These are phyloP conservation scores for Jaenimonas drosophilae DNA, from an alignment of 208 protist species.

Conservation along the genomic window DNA sequence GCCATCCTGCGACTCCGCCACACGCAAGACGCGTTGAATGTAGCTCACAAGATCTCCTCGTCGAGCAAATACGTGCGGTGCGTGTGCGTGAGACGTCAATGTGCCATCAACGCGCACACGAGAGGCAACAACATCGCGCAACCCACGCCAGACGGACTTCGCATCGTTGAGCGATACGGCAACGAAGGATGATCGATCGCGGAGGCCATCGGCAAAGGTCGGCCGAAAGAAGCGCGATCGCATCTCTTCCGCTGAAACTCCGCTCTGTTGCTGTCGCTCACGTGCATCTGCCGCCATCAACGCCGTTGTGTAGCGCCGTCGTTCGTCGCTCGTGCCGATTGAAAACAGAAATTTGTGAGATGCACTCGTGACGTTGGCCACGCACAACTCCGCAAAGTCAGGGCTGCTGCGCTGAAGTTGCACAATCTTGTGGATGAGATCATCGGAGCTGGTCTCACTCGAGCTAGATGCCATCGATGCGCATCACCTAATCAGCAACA, in stretches of 20 bases:
- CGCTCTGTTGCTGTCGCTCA: not conserved
- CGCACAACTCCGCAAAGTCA: slow-evolving; percentile 34
- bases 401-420: slow-evolving; percentile 23
- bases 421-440: slow-evolving; percentile 14
- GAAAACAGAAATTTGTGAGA: slow-evolving; percentile 26
- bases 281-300: slow-evolving; percentile 4
- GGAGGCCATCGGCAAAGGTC: not conserved
- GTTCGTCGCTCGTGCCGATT: slow-evolving; percentile 2
- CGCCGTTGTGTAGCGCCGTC: slow-evolving; percentile 7
- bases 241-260: not conserved
- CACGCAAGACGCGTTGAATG: slow-evolving; percentile 11
- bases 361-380: slow-evolving; percentile 21
- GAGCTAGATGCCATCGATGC: no score
- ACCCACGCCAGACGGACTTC: not conserved
- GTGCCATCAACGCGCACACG: not conserved
- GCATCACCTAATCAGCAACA: no score
- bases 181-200: not conserved
- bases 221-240: not conserved
- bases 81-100: slow-evolving; percentile 11
- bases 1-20: not conserved
- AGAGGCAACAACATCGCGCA: not conserved
- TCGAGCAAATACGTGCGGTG: slow-evolving; percentile 14
- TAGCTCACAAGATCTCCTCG: slow-evolving; percentile 10
- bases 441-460: no score
- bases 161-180: not conserved